Percentiles rank a stretch among this genome's conserved stretches.
Evolutionary conservation across 78 protist species (phyloP).

Genomic region (Speleostelium caveatum): DNA sequence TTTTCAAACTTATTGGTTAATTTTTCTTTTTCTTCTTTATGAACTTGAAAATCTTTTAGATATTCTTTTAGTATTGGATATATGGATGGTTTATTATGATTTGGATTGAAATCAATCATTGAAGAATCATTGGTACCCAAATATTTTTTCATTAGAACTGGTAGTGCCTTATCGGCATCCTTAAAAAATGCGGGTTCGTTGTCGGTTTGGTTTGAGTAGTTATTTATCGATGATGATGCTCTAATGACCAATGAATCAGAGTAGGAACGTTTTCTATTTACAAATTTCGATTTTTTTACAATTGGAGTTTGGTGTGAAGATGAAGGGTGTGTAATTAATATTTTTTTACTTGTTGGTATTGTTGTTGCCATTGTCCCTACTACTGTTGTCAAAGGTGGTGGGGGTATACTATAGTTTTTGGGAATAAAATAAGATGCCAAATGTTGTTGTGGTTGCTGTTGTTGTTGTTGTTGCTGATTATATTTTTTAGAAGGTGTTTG

Average conservation of each 20-base stretch:
- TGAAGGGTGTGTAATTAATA: too few relatives aligned
- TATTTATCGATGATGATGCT: neutral
- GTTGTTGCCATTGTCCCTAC: too few relatives aligned
- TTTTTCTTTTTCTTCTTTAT: slow-evolving; percentile 32
- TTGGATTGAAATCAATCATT: neutral
- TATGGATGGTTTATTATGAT: neutral
- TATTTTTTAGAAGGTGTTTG: neutral
- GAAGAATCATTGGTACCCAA: neutral
- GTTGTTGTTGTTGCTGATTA: neutral
- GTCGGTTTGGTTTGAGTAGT: neutral
- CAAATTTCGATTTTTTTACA: too few relatives aligned
- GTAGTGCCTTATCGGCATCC: slow-evolving; percentile 17
- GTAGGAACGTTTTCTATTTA: too few relatives aligned
- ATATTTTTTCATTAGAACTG: slow-evolving; percentile 50
- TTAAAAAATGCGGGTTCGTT: slow-evolving; percentile 31
- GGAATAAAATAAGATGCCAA: too few relatives aligned
- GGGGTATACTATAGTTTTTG: too few relatives aligned
- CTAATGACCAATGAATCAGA: too few relatives aligned
- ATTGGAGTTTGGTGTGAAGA: too few relatives aligned
- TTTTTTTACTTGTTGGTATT: too few relatives aligned
- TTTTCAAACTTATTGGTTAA: neutral
- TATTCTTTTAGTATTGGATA: slow-evolving; percentile 27
- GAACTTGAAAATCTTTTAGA: slow-evolving; percentile 25
- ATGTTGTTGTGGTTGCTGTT: too few relatives aligned
- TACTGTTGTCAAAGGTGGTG: too few relatives aligned